These are phyloP conservation scores for Termitomyces sp. DNA, from an alignment of 768 basidiomycete species.

Conservation along the genomic window DNA sequence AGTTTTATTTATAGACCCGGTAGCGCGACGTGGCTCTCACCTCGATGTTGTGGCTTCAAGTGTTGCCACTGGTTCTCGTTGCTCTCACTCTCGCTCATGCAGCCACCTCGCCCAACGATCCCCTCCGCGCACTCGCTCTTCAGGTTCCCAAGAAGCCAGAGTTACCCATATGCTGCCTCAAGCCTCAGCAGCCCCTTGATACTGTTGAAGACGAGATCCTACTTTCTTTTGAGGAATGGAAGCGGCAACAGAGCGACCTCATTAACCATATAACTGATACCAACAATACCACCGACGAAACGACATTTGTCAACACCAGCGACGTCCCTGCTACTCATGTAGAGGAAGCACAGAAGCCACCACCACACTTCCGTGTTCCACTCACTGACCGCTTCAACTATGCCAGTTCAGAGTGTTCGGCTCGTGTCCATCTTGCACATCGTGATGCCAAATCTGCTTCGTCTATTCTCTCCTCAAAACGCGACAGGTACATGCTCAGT, in stretches of 20 bases:
- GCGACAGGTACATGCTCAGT: constrained; percentile 95
- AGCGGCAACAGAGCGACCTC: constrained; percentile 48
- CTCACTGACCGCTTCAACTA: constrained; percentile 92
- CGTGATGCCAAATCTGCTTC: constrained; percentile 77
- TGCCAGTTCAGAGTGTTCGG: constrained; percentile 89
- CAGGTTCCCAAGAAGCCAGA: constrained; percentile 47
- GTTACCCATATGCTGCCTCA: constrained; percentile 67
- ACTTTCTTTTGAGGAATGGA: constrained; percentile 88
- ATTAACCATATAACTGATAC: constrained; percentile 28
- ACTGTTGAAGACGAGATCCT: constrained; percentile 59
- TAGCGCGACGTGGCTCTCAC: constrained; percentile 7
- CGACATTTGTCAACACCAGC: constrained; percentile 15
- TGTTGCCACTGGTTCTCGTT: constrained; percentile 11
- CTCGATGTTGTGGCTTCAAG: constrained; percentile 12
- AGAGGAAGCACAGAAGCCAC: constrained; percentile 27
- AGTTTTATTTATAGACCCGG: constrained; percentile 5
- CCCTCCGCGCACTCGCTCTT: constrained; percentile 53
- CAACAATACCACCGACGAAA: constrained; percentile 7
- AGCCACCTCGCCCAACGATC: constrained; percentile 45
- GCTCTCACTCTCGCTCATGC: constrained; percentile 10
- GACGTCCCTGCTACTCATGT: constrained; percentile 15
- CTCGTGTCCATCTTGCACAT: constrained; percentile 84
- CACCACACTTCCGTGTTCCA: constrained; percentile 69
- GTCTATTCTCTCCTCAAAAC: constrained; percentile 83
- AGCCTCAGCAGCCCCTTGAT: constrained; percentile 44